Base-by-base conservation (phyloP, 441 rosid genomes). In the Lepidium campestre region DNA sequence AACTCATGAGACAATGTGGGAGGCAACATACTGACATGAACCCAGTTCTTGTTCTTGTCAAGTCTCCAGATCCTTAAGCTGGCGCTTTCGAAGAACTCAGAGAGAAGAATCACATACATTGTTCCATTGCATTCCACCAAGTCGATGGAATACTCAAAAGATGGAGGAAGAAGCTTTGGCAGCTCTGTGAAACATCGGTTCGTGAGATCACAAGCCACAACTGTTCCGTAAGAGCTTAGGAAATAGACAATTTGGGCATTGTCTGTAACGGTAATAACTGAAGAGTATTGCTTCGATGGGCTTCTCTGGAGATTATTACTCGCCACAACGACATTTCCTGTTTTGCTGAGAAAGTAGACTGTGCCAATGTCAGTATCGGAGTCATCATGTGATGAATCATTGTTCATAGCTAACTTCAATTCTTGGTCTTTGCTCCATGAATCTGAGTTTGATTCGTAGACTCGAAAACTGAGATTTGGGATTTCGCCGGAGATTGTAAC, bases 281-380 rank as follows among this genome's bases (percentile, higher is more conserved):
- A 88, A 19, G 97, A 90, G 77, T 80, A 90, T 70, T 85, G 96
- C 86, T 92, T 92, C 0, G 91, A 82, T 7, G 98, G 96, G 48
- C 89, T 92, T 77, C 96, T 81, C 65, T 82, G 89, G 78, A 88
- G 85, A 54, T 80, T 82, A 57, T 64, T 64, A 57, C 25, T 64
- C 0, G 95, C 85, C 4, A 84, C 79, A 45, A 92, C 87, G 4
- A 88, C 89, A 20, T 84, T 84, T 49, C 98, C 98, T 6, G 88
- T 80, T 35, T 79, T 90, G 45, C 96, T 88, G 9, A 92, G 91
- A 80, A 85, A 92, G 80, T 92, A 92, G 7, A 92, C 79, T 5
- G 89, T 53, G 23, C 63, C 82, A 62, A 67, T 76, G 4, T 77
- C 80, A 10, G 73, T 74, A 15, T 46, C 69, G 1, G 61, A 68